Evolutionary conservation across 805 yeast genomes (phyloP), one percentile per base, ranked within the genome.

Genomic region (Grigorovia transvaalensis): DNA sequence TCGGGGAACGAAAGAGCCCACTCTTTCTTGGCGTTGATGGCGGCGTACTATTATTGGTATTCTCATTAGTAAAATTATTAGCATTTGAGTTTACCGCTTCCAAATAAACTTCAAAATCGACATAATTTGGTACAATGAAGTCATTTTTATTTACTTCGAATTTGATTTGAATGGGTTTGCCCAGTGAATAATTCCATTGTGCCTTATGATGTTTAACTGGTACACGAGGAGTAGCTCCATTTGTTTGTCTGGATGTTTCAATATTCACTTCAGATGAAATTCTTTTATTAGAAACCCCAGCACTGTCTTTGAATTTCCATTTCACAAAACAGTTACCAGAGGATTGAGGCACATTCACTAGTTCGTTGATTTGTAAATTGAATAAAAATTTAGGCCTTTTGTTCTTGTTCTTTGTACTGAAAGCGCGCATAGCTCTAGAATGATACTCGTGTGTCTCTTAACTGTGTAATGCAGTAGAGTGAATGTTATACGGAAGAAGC

Each of bases 301-400:
- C 64, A 12, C 67, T 64, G 46, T 84, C 88, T 51, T 74, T 73
- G 9, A 86, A 70, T 45, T 71, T 73, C 77, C 90, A 77, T 53
- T 82, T 80, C 18, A 88, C 78, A 56, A 67, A 81, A 58, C 91
- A 81, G 41, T 71, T 63, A 0, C 95, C 95, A 2, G 81, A 71
- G 1, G 84, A 74, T 57, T 86, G 89, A 1, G 98, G 98, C 30
- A 91, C 78, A 60, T 90, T 90, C n/a, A 83, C 76, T 47, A 91
- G 71, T 56, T 87, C 95, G 51, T 78, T 76, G 47, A 89, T 75
- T 17, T 75, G 66, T 30, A 88, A 68, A 19, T 73, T 65, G 44
- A 88, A 72, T 48, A 78, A 70, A 66, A 87, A 90, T 67, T 80
- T 80, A 8, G 88, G 85, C 53, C 76, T 73, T 53, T 66, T 71